A percentile compares a stretch with the other conserved stretches of the same genome.
These are phyloP conservation scores for Diplodia corticola DNA, from an alignment of 2,329 filamentous ascomycete species.

Conservation along the genomic window DNA sequence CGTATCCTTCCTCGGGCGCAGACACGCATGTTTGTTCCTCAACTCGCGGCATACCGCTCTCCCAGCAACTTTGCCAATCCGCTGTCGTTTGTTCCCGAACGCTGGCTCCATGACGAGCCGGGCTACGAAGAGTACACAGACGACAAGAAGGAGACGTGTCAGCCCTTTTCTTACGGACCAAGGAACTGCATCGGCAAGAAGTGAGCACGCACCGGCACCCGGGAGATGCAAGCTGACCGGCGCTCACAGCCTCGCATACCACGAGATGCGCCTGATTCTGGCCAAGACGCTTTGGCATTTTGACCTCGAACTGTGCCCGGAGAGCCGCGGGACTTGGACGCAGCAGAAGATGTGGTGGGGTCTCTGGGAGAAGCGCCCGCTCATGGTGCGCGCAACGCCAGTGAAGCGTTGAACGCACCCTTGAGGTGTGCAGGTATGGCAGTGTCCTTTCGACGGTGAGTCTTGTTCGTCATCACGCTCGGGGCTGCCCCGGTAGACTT, in stretches of 20 bases:
- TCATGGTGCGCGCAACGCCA: not conserved
- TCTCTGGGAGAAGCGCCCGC: not conserved
- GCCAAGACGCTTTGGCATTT: slow-evolving; percentile 41
- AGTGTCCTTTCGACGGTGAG: not conserved
- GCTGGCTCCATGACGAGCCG: slow-evolving; percentile 37
- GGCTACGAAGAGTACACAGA: not conserved
- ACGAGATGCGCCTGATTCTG: slow-evolving; percentile 46
- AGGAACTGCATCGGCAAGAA: not conserved
- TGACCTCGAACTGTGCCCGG: slow-evolving; percentile 33
- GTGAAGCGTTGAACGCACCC: not conserved
- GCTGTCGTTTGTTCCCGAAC: slow-evolving; percentile 42
- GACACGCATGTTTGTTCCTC: slow-evolving; percentile 5
- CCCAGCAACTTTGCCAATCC: slow-evolving; percentile 39
- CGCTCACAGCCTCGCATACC: slow-evolving; percentile 35
- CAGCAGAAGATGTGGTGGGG: not conserved
- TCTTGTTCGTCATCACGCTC: not conserved
- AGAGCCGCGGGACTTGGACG: not conserved
- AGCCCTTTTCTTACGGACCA: not conserved
- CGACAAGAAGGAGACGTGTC: not conserved
- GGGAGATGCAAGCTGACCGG: not conserved
- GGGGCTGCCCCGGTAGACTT: not conserved
- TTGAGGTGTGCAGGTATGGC: not conserved
- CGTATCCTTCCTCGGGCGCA: not conserved
- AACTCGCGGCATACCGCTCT: slow-evolving; percentile 22
- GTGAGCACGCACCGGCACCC: not conserved